phyloP scores from a whole-genome alignment of 164 flowering plant species.

The Nymphaea thermarum region DNA sequence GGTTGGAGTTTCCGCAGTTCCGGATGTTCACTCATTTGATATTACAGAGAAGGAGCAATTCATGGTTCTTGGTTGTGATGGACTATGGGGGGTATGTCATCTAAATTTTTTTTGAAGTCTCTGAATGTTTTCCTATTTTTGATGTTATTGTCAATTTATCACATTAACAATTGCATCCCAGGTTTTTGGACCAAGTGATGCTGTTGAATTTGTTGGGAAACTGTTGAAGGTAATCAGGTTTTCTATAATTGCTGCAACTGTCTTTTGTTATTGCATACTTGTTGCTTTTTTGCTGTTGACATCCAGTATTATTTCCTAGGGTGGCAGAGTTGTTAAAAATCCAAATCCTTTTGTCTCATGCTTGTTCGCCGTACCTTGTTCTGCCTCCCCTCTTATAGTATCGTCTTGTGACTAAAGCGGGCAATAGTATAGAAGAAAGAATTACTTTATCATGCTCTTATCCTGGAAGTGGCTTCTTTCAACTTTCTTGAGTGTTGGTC shows the following conservation, averaged over 20 bases:
- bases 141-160: background rate
- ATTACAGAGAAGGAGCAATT: constrained; percentile 71
- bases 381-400: too few species aligned
- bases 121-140: background rate
- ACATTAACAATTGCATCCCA: constrained; percentile 8
- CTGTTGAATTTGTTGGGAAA: constrained; percentile 71
- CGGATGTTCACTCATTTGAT: constrained; percentile 81
- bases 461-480: too few species aligned
- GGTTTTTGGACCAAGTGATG: constrained; percentile 92
- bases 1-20: constrained; percentile 81
- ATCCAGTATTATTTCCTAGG: too few species aligned
- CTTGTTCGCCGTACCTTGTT: too few species aligned
- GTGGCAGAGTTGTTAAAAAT: too few species aligned
- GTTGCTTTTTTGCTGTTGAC: too few species aligned
- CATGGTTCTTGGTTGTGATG: constrained; percentile 92
- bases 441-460: too few species aligned
- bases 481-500: too few species aligned
- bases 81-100: constrained; percentile 82
- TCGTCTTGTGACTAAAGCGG: too few species aligned
- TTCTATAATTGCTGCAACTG: background rate
- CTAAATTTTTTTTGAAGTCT: background rate
- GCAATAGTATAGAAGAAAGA: too few species aligned
- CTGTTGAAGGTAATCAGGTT: constrained; percentile 50
- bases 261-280: too few species aligned
- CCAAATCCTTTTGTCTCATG: too few species aligned